phyloP scores from a whole-genome alignment of 176 grass and related monocot species.

The Eleusine indica region DNA sequence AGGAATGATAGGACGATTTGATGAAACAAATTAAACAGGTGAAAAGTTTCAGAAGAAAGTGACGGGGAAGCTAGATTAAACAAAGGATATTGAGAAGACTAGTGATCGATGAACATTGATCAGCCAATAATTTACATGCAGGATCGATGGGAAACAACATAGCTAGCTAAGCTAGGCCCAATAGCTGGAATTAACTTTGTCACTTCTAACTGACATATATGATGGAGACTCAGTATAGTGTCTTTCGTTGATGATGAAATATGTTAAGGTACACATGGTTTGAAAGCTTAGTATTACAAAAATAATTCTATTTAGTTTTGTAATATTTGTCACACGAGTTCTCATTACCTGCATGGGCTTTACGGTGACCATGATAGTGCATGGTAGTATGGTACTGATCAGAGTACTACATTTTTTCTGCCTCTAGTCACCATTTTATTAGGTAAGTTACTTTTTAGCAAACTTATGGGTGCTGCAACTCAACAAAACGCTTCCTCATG shows the following conservation, averaged over 20 bases:
- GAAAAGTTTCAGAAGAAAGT: conserved; percentile 23
- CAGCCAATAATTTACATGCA: not conserved
- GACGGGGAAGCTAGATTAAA: conserved; percentile 16
- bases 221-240: not conserved
- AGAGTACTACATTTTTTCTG: too few relatives aligned
- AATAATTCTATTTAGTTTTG: too few relatives aligned
- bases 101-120: not conserved
- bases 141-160: not conserved
- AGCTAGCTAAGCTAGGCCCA: too few relatives aligned
- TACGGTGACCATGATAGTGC: not conserved
- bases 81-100: not conserved
- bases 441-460: too few relatives aligned
- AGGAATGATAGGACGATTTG: conserved; percentile 8
- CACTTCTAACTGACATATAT: not conserved
- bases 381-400: not conserved
- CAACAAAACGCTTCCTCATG: too few relatives aligned
- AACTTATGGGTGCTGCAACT: not conserved
- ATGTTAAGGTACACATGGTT: not conserved
- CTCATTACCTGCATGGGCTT: too few relatives aligned
- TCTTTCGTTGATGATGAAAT: not conserved
- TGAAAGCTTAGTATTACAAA: too few relatives aligned
- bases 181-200: not conserved
- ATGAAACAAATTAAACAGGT: not conserved
- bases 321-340: too few relatives aligned
- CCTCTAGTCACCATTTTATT: too few relatives aligned